Base-by-base conservation (phyloP, 2,329 filamentous ascomycete species). In the Waltergamsia citrina region DNA sequence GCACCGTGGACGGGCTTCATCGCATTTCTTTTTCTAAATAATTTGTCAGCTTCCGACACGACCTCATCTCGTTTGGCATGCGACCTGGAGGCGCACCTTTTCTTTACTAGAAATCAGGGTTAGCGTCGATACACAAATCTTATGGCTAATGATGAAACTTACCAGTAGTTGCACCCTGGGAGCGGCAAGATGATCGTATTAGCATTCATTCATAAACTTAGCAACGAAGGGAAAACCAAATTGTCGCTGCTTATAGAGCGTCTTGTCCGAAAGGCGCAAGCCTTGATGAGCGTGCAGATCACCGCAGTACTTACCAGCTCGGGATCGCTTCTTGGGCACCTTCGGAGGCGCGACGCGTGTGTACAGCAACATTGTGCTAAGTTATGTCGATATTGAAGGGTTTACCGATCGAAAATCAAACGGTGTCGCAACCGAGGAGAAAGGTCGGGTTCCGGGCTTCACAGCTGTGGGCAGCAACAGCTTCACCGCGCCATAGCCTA, bases 21-120 rank as follows among this genome's bases (percentile, higher is more conserved):
- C 66, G 43, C 69, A 74, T 53, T 74, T 74, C 49, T 74, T 74
- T 50, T 74, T 74, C 69, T 74, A 39, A n/a, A n/a, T n/a, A n/a
- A n/a, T n/a, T n/a, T n/a, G n/a, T n/a, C n/a, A n/a, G n/a, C n/a
- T n/a, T n/a, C n/a, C n/a, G n/a, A n/a, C n/a, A n/a, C n/a, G n/a
- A n/a, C n/a, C n/a, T n/a, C n/a, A n/a, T n/a, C n/a, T 41, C 24
- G 30, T 12, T 37, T 37, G 20, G 30, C 33, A 26, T 37, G 19
- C 14, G 21, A 15, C 10, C 15, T 26, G 9, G 29, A 24, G 33
- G 29, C 26, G 41, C 61, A 71, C 69, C 61, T 72, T 73, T 50
- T 71, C 67, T 50, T 71, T 72, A 43, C 69, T 72, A 34, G 29
- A 36, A 26, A 33, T n/a, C 34, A 17, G 32, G 16, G 36, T 42